A percentile compares a stretch with the other conserved stretches of the same genome.
Evolutionary conservation across 1,284 basidiomycete genomes (phyloP).

Genomic region (Malassezia equina): DNA sequence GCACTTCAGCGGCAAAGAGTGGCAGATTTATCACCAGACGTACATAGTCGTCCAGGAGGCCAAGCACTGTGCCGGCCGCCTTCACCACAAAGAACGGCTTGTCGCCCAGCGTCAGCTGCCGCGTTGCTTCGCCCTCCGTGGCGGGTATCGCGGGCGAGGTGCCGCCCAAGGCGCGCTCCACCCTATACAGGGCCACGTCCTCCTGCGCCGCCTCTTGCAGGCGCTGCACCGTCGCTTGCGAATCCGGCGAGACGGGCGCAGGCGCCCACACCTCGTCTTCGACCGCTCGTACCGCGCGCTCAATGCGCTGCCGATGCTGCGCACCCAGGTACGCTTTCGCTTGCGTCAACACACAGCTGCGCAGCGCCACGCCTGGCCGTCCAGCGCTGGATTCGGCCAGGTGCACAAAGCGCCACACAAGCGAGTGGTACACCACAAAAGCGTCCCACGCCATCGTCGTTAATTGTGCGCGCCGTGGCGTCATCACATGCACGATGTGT

Average conservation of each 20-base stretch:
- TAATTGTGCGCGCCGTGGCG: conserved; percentile 60
- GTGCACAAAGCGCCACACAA: conserved; percentile 79
- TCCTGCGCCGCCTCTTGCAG: conserved; percentile 71
- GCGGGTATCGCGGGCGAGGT: neutral
- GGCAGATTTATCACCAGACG: conserved; percentile 77
- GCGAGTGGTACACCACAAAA: conserved; percentile 72
- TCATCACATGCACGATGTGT: conserved; percentile 48
- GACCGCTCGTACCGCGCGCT: conserved; percentile 73
- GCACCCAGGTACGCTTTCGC: conserved; percentile 74
- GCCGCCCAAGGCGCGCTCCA: conserved; percentile 1
- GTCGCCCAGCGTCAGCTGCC: conserved; percentile 73
- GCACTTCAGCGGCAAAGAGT: conserved; percentile 80
- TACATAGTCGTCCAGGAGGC: conserved; percentile 73
- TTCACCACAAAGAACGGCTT: conserved; percentile 55
- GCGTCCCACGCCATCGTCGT: conserved; percentile 60
- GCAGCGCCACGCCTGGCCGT: conserved; percentile 79
- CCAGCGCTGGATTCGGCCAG: conserved; percentile 71
- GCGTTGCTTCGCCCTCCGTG: conserved; percentile 40
- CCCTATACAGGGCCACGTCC: conserved; percentile 59
- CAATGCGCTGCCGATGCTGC: conserved; percentile 75
- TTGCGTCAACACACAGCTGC: conserved; percentile 53
- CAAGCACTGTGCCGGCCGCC: conserved; percentile 69
- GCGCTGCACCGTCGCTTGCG: conserved; percentile 64
- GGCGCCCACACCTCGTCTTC: conserved; percentile 83
- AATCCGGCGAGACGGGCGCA: conserved; percentile 59